Conservation (phyloP, 768 basidiomycete species). For the Leucosporidium creatinivorum region DNA sequence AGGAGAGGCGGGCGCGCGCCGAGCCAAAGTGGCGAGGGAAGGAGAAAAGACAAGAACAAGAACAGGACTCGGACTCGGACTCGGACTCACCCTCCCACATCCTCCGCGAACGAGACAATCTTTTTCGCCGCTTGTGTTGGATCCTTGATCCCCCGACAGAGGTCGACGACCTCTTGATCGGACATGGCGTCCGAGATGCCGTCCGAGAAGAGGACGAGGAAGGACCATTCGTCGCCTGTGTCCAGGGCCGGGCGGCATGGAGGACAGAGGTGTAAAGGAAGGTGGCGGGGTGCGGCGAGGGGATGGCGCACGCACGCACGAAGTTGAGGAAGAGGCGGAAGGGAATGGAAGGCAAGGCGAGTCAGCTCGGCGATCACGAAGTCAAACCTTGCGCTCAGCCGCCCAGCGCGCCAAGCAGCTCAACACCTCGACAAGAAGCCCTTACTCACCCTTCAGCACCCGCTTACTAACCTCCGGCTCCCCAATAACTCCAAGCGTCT, state of each 20-base stretch:
- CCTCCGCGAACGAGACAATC: constrained; percentile 79
- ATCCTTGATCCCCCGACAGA: constrained; percentile 57
- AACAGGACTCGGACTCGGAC: too few relatives aligned
- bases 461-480: constrained; percentile 32
- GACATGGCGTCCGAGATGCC: constrained; percentile 85
- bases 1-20: not conserved
- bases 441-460: constrained; percentile 27
- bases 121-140: constrained; percentile 74
- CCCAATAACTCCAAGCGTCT: constrained; percentile 34
- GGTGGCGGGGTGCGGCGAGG: too few relatives aligned
- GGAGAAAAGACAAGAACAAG: not conserved
- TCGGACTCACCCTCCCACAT: constrained; percentile 42
- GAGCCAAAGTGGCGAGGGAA: constrained; percentile 4
- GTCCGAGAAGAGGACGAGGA: constrained; percentile 82
- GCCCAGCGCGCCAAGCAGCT: too few relatives aligned
- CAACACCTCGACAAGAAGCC: too few relatives aligned
- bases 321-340: too few relatives aligned
- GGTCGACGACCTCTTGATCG: constrained; percentile 89
- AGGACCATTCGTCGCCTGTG: constrained; percentile 79
- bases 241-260: too few relatives aligned
- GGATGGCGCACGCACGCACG: too few relatives aligned
- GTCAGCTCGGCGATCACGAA: not conserved
- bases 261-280: constrained; percentile 53
- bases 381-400: not conserved
- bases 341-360: not conserved